Base-by-base conservation (phyloP, 495 filamentous ascomycete genomes). In the Cercophora newfieldiana region DNA sequence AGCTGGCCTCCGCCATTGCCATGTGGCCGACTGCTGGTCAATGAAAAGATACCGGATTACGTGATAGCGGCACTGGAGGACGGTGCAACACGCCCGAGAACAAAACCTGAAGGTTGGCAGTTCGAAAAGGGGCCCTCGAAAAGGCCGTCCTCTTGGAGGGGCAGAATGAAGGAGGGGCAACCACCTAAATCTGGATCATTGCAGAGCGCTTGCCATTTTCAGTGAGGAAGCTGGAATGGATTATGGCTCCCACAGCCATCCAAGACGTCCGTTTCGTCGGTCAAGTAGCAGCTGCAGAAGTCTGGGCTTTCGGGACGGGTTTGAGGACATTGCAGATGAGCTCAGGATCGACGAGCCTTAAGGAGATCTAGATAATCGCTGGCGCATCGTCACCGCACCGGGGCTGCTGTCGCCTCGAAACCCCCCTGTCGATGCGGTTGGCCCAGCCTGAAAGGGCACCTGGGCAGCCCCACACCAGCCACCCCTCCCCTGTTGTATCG, bases 11-110 rank as follows among this genome's bases (percentile, higher is more conserved):
- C 2, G 44, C 44, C 56, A 44, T 44, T 48, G 53, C 25, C 70
- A 74, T 69, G 71, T 73, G 68, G 61, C 51, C 60, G 59, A 58
- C n/a, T 44, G 44, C 56, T 63, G 64, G 59, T 64, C 58, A 19
- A 66, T 68, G 61, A 64, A 14, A 60, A 7, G 29, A 26, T 7
- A 12, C 0, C 12, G 24, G 56, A 69, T 73, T 73, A 71, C 72
- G 70, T 72, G 70, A 69, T 67, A 28, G 64, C 21, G 47, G n/a
- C 22, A 21, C 25, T 12, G 48, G 26, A 44, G 26, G 37, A 19
- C 18, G 55, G 30, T 49, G 26, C 54, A 48, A 44, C 44, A 53
- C 33, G 22, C 31, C 16, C 16, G 18, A 22, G 24, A 53, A 26
- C n/a, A 26, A 7, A n/a, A 7, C n/a, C 50, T 7, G 50, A 8